Evolutionary conservation across 768 basidiomycete species (phyloP), one percentile per base, ranked within the genome.

Genomic region (Botryobasidium botryosum): DNA sequence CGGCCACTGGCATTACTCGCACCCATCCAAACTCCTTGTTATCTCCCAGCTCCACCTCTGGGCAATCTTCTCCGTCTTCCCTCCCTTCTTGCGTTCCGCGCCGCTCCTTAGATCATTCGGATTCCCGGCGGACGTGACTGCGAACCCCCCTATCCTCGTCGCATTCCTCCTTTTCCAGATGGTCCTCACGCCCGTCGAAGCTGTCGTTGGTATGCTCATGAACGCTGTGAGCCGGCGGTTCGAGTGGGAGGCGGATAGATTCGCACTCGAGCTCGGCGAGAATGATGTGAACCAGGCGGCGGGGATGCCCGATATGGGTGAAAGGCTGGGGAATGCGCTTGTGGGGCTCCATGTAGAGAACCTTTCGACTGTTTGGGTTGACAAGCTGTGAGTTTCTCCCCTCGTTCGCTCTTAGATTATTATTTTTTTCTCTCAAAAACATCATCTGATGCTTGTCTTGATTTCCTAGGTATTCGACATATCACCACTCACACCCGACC

Each of bases 401-500:
- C 17, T 31, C 10, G n/a, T 28, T 42, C 42, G 25, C 21, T 24
- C 29, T 43, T 38, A 32, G 28, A 17, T 40, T 48, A 25, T 47
- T 20, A 29, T 6, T 7, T 33, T 6, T 43, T 50, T 31, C n/a
- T 2, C 29, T 46, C 21, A 24, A 6, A 12, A 42, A 36, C 39
- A 31, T 18, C 5, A 4, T 33, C 21, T 13, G 27, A 32, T 23
- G 10, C 28, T 15, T 23, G 12, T 32, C 12, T 27, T 47, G 4
- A 12, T 35, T 25, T 46, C 17, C 7, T 23, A 83, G 81, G 47
- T 94, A 92, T 64, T 94, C 88, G 41, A 84, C 85, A 18, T 94
- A 87, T 54, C 87, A 94, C 60, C 87, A 96, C 61, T 90, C 84
- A 38, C 92, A 99, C 61, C 92, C 92, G 4, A 94, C 88, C 2